phyloP scores from a whole-genome alignment of 169 alveolate species.

The Plasmodium relictum region DNA sequence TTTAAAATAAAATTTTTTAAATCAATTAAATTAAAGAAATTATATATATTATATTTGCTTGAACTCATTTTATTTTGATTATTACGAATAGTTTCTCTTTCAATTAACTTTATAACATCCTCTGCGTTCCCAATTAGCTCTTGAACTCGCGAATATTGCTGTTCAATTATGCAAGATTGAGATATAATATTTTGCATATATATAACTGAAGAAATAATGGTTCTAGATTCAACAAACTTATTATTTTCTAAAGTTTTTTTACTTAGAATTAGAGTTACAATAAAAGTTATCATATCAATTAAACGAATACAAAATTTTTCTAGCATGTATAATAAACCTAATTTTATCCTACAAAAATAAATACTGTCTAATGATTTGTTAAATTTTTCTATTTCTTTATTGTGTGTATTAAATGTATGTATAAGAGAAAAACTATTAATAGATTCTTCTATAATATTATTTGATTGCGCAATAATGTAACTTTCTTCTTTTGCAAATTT shows the following conservation, averaged over 20 bases:
- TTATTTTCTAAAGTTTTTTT: constrained; percentile 30
- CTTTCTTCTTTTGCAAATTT: constrained; percentile 69
- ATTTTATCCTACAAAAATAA: constrained; percentile 37
- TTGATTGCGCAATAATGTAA: constrained; percentile 45
- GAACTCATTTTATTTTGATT: constrained; percentile 11
- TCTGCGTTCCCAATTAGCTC: constrained; percentile 75
- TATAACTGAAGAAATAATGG: constrained; percentile 54
- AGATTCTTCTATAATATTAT: constrained; percentile 46
- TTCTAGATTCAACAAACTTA: constrained; percentile 18
- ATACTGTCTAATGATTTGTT: constrained; percentile 38
- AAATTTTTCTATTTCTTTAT: constrained; percentile 35
- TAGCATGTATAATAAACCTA: constrained; percentile 52
- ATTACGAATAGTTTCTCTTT: constrained; percentile 22
- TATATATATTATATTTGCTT: not conserved
- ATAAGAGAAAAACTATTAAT: constrained; percentile 43
- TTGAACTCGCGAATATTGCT: constrained; percentile 72
- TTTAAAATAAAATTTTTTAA: constrained; percentile 48
- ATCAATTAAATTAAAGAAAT: constrained; percentile 21
- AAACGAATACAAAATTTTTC: constrained; percentile 44
- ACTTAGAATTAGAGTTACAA: constrained; percentile 43
- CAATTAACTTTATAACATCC: constrained; percentile 45
- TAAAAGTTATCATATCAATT: constrained; percentile 44
- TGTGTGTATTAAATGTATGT: constrained; percentile 44
- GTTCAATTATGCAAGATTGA: constrained; percentile 68
- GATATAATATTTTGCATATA: constrained; percentile 65